Conservation (phyloP, 192 early-diverging fungal genomes). For the Coemansia sp. region DNA sequence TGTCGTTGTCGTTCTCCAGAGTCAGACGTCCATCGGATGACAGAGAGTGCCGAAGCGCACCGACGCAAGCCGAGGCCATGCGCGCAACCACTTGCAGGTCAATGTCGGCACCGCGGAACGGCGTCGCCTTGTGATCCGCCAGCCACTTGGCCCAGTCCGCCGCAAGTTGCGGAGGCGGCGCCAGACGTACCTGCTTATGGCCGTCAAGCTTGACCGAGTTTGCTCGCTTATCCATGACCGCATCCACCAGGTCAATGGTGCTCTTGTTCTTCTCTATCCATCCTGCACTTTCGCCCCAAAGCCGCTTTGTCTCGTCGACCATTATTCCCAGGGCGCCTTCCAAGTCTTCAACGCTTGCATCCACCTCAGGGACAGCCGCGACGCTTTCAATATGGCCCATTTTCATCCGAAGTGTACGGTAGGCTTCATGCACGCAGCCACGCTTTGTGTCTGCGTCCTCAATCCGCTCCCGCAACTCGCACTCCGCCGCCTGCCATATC, state of each 20-base stretch:
- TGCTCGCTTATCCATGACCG: constrained; percentile 27
- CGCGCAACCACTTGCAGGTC: constrained; percentile 32
- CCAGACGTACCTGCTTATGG: constrained; percentile 26
- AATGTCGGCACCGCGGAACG: constrained; percentile 31
- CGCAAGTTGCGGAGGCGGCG: constrained; percentile 38
- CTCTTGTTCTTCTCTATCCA: constrained; percentile 30
- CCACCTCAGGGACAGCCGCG: constrained; percentile 18
- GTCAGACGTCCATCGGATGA: neutral
- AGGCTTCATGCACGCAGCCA: constrained; percentile 11
- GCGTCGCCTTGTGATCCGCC: constrained; percentile 16
- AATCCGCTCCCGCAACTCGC: constrained; percentile 6
- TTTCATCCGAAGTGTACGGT: constrained; percentile 24
- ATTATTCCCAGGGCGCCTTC: constrained; percentile 8
- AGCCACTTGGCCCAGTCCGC: constrained; percentile 45
- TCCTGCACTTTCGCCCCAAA: constrained; percentile 32
- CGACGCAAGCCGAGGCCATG: constrained; percentile 40
- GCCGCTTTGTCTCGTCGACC: constrained; percentile 19
- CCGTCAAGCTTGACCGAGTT: constrained; percentile 34
- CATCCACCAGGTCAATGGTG: constrained; percentile 15
- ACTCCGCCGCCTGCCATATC: constrained; percentile 23
- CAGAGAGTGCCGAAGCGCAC: constrained; percentile 18
- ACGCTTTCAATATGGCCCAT: neutral
- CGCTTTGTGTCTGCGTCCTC: neutral
- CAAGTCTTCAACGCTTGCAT: constrained; percentile 19
- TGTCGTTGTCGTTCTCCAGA: neutral